Conservation (phyloP, 1,284 basidiomycete genomes). For the Albatrellus sp. region DNA sequence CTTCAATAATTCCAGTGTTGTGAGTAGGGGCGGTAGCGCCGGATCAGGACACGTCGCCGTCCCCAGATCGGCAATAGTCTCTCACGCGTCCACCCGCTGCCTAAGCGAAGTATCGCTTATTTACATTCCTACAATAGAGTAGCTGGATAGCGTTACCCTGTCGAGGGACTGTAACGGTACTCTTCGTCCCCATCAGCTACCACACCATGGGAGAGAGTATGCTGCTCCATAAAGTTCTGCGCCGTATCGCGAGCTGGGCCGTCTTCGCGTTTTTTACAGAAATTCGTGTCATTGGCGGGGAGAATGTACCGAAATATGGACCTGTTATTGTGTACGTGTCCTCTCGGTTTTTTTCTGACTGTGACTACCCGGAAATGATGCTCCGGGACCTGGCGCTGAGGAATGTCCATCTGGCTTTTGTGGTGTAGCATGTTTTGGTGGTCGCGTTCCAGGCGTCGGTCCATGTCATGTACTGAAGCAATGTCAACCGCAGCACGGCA, state of each 20-base stretch:
- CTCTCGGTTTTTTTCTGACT: conserved; percentile 7
- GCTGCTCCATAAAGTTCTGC: conserved; percentile 49
- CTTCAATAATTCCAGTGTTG: too few species aligned
- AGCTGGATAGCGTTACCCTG: too few species aligned
- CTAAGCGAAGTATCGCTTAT: too few species aligned
- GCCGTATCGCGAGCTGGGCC: conserved; percentile 59
- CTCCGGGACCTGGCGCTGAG: too few species aligned
- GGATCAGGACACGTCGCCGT: too few species aligned
- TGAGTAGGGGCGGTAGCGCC: too few species aligned
- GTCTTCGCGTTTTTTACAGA: conserved; percentile 80
- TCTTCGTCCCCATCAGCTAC: not conserved
- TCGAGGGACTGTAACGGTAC: too few species aligned
- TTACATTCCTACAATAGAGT: too few species aligned
- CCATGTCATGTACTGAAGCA: too few species aligned
- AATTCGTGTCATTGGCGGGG: conserved; percentile 70
- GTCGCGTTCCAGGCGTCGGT: not conserved
- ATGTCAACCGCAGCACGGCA: conserved; percentile 42
- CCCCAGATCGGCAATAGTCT: too few species aligned
- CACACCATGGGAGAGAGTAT: conserved; percentile 23
- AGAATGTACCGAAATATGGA: conserved; percentile 75
- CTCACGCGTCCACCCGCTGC: too few species aligned
- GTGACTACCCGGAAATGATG: not conserved
- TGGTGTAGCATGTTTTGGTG: not conserved
- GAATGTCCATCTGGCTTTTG: too few species aligned
- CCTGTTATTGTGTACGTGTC: conserved; percentile 77